Conservation (phyloP, 169 alveolate species). For the Eimeria necatrix region DNA sequence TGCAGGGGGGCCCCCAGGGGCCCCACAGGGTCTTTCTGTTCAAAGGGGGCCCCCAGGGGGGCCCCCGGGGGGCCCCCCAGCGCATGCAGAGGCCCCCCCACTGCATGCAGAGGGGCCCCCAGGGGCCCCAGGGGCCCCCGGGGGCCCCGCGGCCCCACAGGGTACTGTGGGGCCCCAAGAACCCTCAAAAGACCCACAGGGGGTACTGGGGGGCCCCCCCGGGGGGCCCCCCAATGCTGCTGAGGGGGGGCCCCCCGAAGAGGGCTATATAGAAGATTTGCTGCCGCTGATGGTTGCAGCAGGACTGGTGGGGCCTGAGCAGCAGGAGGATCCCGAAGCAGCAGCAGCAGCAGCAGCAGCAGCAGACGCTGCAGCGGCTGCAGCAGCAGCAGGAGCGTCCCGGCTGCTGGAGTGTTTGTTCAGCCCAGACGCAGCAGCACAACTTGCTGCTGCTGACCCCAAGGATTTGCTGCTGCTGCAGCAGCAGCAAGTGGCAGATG, state of each 20-base stretch:
- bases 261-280: background rate
- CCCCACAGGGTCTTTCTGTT: no score
- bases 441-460: constrained; percentile 31
- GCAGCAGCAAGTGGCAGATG: background rate
- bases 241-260: background rate
- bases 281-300: constrained; percentile 41
- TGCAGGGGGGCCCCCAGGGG: no score
- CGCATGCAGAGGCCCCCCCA: no score
- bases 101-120: no score
- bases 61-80: no score
- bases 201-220: no score
- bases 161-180: background rate
- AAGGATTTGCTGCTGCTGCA: constrained; percentile 4
- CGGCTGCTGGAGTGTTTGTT: constrained; percentile 28
- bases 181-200: no score
- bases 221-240: background rate
- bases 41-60: no score
- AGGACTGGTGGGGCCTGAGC: background rate
- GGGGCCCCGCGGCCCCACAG: no score
- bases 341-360: constrained; percentile 7
- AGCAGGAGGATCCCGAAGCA: background rate
- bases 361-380: background rate
- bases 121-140: background rate
- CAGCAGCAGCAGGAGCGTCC: background rate
- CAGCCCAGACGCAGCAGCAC: background rate